Evolutionary conservation across 176 grass and related monocot genomes (phyloP).

Genomic region (Luzula sylvatica): DNA sequence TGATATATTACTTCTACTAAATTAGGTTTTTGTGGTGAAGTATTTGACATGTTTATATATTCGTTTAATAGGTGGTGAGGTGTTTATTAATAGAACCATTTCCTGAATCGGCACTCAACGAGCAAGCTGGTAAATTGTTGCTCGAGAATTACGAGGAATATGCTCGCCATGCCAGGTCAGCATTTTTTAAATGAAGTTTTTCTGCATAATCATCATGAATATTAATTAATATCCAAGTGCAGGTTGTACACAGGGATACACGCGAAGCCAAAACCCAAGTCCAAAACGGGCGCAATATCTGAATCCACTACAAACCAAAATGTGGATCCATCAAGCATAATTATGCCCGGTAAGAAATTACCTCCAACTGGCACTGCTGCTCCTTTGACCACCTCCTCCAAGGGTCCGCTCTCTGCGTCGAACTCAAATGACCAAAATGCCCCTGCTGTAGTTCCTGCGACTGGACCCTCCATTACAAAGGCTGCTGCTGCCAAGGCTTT

Average conservation of each 20-base stretch:
- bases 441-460: constrained; percentile 13
- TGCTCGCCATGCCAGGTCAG: constrained; percentile 76
- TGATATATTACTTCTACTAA: background rate
- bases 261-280: constrained; percentile 60
- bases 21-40: background rate
- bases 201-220: background rate
- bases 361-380: constrained; percentile 15
- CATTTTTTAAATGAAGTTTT: background rate
- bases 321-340: constrained; percentile 39
- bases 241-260: constrained; percentile 82
- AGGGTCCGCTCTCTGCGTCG: constrained; percentile 19
- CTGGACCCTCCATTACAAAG: constrained; percentile 33
- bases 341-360: constrained; percentile 26
- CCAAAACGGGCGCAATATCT: constrained; percentile 51
- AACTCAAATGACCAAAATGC: constrained; percentile 56
- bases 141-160: constrained; percentile 88
- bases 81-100: constrained; percentile 93
- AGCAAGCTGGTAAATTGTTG: constrained; percentile 89
- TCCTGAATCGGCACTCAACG: constrained; percentile 89
- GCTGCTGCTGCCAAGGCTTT: constrained; percentile 20
- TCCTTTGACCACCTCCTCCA: constrained; percentile 28
- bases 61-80: constrained; percentile 54
- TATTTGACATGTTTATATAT: background rate
- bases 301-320: constrained; percentile 58
- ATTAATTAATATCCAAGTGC: background rate